Base-by-base conservation (phyloP, 805 yeast species). In the Blastobotrys americana region DNA sequence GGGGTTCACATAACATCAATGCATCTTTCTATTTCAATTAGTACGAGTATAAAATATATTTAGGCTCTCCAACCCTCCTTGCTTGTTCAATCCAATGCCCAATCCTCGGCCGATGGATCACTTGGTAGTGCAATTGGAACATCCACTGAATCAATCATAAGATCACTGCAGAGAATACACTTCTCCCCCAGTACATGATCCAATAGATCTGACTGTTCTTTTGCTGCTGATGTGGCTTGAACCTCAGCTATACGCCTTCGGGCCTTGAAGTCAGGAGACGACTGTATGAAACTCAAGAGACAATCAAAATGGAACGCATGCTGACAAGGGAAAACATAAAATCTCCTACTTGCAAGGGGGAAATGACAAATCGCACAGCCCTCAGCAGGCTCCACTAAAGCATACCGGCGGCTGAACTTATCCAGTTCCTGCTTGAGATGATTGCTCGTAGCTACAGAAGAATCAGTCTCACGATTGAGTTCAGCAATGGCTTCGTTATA, bases 281-380 rank as follows among this genome's bases (percentile, higher is more conserved):
- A 68, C 42, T 82, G 58, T 27, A 83, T 76, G 33, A 67, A 67
- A 45, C 76, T 73, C 4, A 83, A 75, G n/a, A 87, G 62, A 66
- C 98, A 93, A 59, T 88, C 96, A 42, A 80, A 80, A 59, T 93
- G 97, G 65, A 85, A 84, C 3, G 85, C 77, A 60, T 93, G 98
- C 45, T 76, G 82, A 59, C 98, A 93, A 0, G 96, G 96, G 58
- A 86, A 93, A 3, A 80, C 77, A 43, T 81, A 73, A 54, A 88
- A 88, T 57, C 78, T 83, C 46, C 87, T 74, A 3, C 80, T 75
- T 2, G 86, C 73, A 37, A 90, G 67, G 5, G 93, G 73, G 52
- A 73, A 73, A n/a, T 69, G 65, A 62, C 97, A 90, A 3, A 78
- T 52, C 36, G 73, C 67, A 65, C 98, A 93, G 0, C 90, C 75